Conservation (phyloP, 192 early-diverging fungal genomes). For the Coemansia sp. region DNA sequence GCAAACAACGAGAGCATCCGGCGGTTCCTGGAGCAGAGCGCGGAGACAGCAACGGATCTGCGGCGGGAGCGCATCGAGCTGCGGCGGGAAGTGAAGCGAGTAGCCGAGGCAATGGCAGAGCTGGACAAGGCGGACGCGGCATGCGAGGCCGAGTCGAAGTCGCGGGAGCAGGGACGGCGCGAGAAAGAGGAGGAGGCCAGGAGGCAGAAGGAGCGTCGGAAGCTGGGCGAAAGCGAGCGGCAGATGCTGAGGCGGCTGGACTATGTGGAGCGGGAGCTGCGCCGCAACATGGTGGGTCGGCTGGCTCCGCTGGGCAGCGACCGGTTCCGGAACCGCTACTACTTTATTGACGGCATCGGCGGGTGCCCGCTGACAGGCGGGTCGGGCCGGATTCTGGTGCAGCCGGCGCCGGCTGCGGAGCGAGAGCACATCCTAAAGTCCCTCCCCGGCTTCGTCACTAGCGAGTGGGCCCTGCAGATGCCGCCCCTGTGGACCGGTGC, state of each 20-base stretch:
- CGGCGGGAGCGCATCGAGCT: conserved; percentile 74
- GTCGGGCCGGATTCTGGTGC: conserved; percentile 62
- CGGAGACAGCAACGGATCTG: conserved; percentile 67
- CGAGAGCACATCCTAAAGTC: conserved; percentile 7
- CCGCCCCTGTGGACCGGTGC: conserved; percentile 43
- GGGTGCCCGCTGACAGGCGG: conserved; percentile 48
- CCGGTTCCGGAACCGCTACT: conserved; percentile 85
- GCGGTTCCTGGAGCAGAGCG: conserved; percentile 69
- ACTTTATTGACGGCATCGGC: conserved; percentile 83
- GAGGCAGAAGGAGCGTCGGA: conserved; percentile 46
- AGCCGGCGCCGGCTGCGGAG: conserved; percentile 55
- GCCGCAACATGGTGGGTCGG: conserved; percentile 63
- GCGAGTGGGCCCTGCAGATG: conserved; percentile 42
- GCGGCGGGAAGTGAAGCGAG: conserved; percentile 60
- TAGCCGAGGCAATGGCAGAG: conserved; percentile 41
- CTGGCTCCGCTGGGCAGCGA: conserved; percentile 76
- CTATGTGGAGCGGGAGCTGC: conserved; percentile 69
- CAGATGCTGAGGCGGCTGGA: conserved; percentile 40
- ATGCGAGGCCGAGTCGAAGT: not conserved
- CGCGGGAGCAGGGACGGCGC: conserved; percentile 30
- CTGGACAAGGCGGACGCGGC: conserved; percentile 46
- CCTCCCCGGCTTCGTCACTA: conserved; percentile 23
- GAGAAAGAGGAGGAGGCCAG: conserved; percentile 42
- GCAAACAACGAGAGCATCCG: conserved; percentile 57
- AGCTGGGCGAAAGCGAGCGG: conserved; percentile 46